These are phyloP conservation scores for Nevesoporus exiguus DNA, from an alignment of 768 basidiomycete genomes.

Conservation along the genomic window DNA sequence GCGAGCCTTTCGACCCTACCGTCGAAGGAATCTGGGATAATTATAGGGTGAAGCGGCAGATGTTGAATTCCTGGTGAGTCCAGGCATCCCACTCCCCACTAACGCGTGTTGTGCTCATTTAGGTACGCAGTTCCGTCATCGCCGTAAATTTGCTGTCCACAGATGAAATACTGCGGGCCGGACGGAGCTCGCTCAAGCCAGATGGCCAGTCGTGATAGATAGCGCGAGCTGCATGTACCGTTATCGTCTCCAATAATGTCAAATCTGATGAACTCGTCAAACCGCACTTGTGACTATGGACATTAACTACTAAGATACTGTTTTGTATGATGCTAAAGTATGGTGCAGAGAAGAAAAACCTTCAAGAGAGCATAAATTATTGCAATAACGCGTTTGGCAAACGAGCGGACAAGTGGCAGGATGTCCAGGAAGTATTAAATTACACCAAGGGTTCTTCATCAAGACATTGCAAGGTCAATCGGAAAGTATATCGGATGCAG, in stretches of 20 bases:
- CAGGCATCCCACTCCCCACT: conserved; percentile 6
- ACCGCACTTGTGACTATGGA: conserved; percentile 25
- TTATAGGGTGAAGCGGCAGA: conserved; percentile 97
- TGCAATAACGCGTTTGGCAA: conserved; percentile 18
- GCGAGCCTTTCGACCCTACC: conserved; percentile 95
- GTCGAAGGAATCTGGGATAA: conserved; percentile 98
- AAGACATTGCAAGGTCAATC: conserved; percentile 25
- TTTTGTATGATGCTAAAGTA: conserved; percentile 25
- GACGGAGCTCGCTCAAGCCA: conserved; percentile 82
- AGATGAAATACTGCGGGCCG: conserved; percentile 91
- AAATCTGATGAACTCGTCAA: conserved; percentile 12
- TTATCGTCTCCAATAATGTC: conserved; percentile 22
- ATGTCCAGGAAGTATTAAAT: conserved; percentile 11
- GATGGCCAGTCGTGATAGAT: conserved; percentile 57
- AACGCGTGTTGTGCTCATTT: conserved; percentile 25
- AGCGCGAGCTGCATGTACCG: conserved; percentile 13
- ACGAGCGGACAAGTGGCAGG: conserved; percentile 17
- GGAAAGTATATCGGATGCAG: conserved; percentile 41
- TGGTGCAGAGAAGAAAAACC: conserved; percentile 5
- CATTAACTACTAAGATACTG: conserved; percentile 29
- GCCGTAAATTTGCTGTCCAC: conserved; percentile 93
- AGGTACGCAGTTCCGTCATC: conserved; percentile 71
- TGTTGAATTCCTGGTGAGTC: conserved; percentile 92
- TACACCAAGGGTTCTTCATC: conserved; percentile 14
- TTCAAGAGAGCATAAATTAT: conserved; percentile 28